Percentiles rank a stretch among this genome's conserved stretches.
phyloP scores from a whole-genome alignment of 306 rosid genomes.

The Trichosanthes cucumerina region DNA sequence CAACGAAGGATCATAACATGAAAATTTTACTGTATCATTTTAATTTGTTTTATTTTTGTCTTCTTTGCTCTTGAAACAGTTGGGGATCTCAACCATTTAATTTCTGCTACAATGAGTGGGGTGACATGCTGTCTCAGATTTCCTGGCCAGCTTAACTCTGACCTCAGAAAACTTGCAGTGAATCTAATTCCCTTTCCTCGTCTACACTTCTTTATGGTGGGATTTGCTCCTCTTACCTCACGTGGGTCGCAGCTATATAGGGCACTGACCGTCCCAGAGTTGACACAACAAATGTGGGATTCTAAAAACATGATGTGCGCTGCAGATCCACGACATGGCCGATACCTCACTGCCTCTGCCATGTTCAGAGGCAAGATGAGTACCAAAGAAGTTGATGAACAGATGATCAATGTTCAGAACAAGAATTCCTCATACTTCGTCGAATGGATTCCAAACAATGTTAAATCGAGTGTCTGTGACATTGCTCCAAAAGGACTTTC shows the following conservation, averaged over 20 bases:
- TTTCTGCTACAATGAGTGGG: conserved; percentile 1
- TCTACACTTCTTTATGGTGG: neutral
- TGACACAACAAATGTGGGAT: conserved; percentile 3
- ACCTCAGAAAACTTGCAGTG: conserved; percentile 1
- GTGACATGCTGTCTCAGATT: conserved; percentile 3
- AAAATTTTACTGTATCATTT: neutral
- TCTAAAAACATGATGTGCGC: conserved; percentile 1
- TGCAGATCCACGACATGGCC: neutral
- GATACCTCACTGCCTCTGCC: neutral
- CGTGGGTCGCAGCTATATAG: neutral
- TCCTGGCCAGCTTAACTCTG: conserved; percentile 1
- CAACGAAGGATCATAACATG: neutral
- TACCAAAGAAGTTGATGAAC: neutral
- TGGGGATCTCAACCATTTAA: conserved; percentile 1
- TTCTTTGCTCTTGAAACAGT: neutral
- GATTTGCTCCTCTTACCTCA: neutral
- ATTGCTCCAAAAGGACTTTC: neutral
- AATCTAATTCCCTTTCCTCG: neutral
- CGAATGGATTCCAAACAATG: neutral
- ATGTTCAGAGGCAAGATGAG: neutral
- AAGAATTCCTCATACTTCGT: neutral
- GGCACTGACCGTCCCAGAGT: neutral
- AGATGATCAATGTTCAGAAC: conserved; percentile 2
- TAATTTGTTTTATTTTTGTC: neutral
- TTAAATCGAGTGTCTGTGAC: neutral